phyloP scores from a whole-genome alignment of 2,329 filamentous ascomycete species.

The Gnomoniopsis sp. region DNA sequence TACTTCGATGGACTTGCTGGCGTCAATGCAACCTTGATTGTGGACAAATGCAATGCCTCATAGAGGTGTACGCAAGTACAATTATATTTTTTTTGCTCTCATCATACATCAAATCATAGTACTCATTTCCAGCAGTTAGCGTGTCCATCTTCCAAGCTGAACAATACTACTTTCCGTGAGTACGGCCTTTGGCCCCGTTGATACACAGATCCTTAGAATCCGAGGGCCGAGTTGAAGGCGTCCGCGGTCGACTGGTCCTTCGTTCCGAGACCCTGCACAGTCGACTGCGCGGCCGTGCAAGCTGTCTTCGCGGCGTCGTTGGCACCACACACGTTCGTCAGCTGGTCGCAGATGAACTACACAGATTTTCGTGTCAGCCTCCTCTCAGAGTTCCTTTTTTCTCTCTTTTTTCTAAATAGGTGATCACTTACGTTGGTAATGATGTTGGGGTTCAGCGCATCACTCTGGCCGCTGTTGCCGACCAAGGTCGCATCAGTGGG shows the following conservation, averaged over 20 bases:
- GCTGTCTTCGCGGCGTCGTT: conserved; percentile 49
- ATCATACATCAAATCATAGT: no score
- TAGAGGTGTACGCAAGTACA: no score
- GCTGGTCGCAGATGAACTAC: conserved; percentile 57
- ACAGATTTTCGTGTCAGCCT: no score
- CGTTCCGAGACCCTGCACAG: conserved; percentile 47
- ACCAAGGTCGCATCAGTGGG: conserved; percentile 56
- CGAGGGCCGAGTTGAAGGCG: conserved; percentile 41
- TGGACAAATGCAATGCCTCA: conserved; percentile 13
- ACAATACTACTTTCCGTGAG: no score
- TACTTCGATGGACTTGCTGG: conserved; percentile 72
- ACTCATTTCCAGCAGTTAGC: no score
- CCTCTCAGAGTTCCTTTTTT: no score
- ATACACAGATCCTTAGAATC: no score
- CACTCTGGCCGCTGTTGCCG: conserved; percentile 56
- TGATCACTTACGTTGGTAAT: no score
- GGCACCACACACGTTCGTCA: conserved; percentile 57
- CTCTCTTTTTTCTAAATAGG: no score
- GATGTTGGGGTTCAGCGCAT: conserved; percentile 69
- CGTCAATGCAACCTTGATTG: conserved; percentile 37
- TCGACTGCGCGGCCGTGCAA: conserved; percentile 45
- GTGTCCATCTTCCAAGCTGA: no score
- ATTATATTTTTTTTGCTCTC: no score
- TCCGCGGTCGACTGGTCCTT: conserved; percentile 45
- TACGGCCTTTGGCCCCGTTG: no score